Evolutionary conservation across 306 rosid genomes (phyloP).

Genomic region (Quercus cerris): DNA sequence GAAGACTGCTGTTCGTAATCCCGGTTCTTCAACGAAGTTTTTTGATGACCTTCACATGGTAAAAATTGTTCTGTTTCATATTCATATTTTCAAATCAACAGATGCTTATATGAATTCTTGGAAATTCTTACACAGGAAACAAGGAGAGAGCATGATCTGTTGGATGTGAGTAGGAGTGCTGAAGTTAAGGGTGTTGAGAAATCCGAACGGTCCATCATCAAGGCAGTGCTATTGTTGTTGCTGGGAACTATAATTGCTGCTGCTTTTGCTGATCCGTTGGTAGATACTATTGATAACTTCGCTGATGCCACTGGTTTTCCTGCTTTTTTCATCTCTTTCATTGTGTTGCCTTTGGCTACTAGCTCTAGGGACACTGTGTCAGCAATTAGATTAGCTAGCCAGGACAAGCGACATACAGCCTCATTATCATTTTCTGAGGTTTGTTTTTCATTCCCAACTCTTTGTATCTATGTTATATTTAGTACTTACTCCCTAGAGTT

Average conservation of each 20-base stretch:
- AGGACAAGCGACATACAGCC: constrained; percentile 66
- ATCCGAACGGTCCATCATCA: constrained; percentile 33
- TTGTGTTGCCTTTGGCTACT: constrained; percentile 79
- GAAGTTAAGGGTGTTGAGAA: constrained; percentile 37
- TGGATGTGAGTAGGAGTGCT: constrained; percentile 46
- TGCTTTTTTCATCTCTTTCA: constrained; percentile 87
- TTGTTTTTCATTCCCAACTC: constrained; percentile 17
- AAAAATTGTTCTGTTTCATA: not conserved
- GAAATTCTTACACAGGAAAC: constrained; percentile 48
- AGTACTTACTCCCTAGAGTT: not conserved
- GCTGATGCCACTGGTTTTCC: constrained; percentile 88
- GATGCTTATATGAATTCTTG: constrained; percentile 5
- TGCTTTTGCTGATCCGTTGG: constrained; percentile 83
- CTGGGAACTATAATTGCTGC: constrained; percentile 81
- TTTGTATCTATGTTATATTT: not conserved
- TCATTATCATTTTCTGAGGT: constrained; percentile 93
- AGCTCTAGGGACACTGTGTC: constrained; percentile 93
- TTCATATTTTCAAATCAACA: not conserved
- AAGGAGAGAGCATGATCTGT: constrained; percentile 68
- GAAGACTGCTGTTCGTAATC: constrained; percentile 36
- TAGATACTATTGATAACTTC: constrained; percentile 77
- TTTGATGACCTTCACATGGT: constrained; percentile 38
- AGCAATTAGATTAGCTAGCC: constrained; percentile 77
- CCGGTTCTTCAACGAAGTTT: constrained; percentile 43
- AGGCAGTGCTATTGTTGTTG: constrained; percentile 59